Evolutionary conservation across 1,284 basidiomycete species (phyloP), one percentile per base, ranked within the genome.

Genomic region (Exobasidium rhododendri): DNA sequence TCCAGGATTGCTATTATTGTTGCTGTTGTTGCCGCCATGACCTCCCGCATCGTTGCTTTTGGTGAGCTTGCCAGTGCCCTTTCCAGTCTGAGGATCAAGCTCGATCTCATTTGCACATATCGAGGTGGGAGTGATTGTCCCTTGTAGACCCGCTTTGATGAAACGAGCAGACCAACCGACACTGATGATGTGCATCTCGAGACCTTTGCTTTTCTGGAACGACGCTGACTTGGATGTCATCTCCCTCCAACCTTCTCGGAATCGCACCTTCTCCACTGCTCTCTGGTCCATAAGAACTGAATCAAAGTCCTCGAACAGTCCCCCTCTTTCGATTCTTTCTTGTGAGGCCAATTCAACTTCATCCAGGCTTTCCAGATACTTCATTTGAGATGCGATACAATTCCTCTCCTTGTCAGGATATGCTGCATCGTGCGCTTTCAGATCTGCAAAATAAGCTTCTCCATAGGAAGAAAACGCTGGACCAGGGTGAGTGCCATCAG

Each of bases 81-180:
- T 52, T 1, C 50, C 54, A 2, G 46, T 30, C 26, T 49, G 20
- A 4, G 44, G 3, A 24, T 59, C 32, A 49, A 65, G 56, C 30
- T 71, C 72, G 46, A 75, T 45, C 44, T 78, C 73, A 65, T 78
- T 78, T 1, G 76, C 71, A 56, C 60, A 68, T 2, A 75, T 56
- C 4, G 47, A 24, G 3, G 2, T 32, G 0, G 69, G 69, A 17
- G 40, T 61, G 47, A 57, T 40, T n/a, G 49, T 32, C 13, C 5
- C 22, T 26, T 24, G 13, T 3, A 65, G 43, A 29, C 28, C 47
- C 30, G 52, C 45, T n/a, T 43, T 51, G 13, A 79, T 75, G 28
- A 78, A 79, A 0, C 26, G 40, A 0, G 66, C 62, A 20, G 69
- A 72, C 77, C 77, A 79, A 11, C 74, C 70, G 3, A 78, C 72